These are phyloP conservation scores for Coniochaeta sp. DNA, from an alignment of 2,329 filamentous ascomycete genomes.

Conservation along the genomic window DNA sequence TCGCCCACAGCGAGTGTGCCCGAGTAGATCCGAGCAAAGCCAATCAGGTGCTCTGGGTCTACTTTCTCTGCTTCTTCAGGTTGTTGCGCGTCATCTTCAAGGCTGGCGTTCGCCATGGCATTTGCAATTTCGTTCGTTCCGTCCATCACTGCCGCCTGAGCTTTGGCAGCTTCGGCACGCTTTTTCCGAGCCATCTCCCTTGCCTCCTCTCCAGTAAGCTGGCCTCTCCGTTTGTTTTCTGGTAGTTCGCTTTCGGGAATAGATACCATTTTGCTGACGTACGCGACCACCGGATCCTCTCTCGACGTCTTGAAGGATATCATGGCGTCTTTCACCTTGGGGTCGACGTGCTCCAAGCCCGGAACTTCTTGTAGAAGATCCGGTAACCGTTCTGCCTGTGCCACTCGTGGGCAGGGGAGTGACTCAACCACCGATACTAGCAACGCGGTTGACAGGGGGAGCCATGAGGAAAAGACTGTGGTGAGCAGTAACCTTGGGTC, in stretches of 20 bases:
- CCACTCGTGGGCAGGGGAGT: conserved; percentile 72
- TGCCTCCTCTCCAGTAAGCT: conserved; percentile 83
- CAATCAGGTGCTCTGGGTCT: conserved; percentile 83
- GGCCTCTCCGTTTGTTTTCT: conserved; percentile 71
- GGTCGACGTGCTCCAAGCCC: conserved; percentile 63
- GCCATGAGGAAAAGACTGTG: conserved; percentile 80
- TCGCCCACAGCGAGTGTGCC: conserved; percentile 86
- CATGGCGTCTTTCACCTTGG: conserved; percentile 71
- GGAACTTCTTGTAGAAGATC: conserved; percentile 74
- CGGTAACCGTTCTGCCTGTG: conserved; percentile 75
- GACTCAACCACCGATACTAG: conserved; percentile 92
- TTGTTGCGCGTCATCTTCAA: conserved; percentile 39
- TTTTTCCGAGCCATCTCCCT: conserved; percentile 82
- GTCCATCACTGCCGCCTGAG: conserved; percentile 52
- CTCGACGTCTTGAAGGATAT: conserved; percentile 64
- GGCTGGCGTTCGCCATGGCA: conserved; percentile 52
- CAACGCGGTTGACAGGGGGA: conserved; percentile 86
- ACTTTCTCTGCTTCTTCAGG: conserved; percentile 45
- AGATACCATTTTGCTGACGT: conserved; percentile 97
- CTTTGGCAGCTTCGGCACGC: conserved; percentile 76
- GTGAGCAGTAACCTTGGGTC: conserved; percentile 80
- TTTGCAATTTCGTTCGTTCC: conserved; percentile 46
- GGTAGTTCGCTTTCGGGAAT: conserved; percentile 88
- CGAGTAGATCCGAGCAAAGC: conserved; percentile 90
- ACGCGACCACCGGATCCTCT: conserved; percentile 78